phyloP scores from a whole-genome alignment of 73 alveolate species.

The Blepharisma japonicum region DNA sequence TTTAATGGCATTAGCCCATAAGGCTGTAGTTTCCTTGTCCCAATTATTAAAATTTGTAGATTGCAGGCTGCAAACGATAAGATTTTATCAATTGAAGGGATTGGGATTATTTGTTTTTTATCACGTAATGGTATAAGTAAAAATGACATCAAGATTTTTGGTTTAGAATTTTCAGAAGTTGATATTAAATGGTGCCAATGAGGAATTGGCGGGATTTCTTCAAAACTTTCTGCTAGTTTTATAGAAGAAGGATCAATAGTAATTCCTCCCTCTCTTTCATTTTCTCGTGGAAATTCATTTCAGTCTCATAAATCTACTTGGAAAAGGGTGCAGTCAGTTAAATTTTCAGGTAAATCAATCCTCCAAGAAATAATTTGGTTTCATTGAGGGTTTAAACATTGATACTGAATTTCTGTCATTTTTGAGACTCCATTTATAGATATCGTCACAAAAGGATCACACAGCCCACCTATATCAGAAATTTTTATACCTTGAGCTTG shows the following conservation, averaged over 20 bases:
- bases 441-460: background rate
- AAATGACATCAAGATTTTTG: background rate
- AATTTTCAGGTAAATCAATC: background rate
- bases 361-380: background rate
- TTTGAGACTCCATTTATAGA: background rate
- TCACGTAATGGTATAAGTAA: background rate
- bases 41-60: background rate
- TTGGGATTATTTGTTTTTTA: background rate
- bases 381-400: background rate
- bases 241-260: background rate
- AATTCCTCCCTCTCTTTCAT: background rate
- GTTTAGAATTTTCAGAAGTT: background rate
- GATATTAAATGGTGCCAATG: background rate
- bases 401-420: background rate
- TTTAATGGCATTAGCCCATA: background rate
- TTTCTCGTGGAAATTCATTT: background rate
- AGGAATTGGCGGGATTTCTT: background rate
- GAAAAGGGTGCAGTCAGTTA: background rate
- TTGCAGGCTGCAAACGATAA: background rate
- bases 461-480: background rate
- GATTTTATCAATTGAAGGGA: background rate
- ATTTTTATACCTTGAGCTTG: background rate
- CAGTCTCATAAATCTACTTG: background rate
- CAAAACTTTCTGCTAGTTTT: background rate
- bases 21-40: background rate